A percentile compares a stretch with the other conserved stretches of the same genome.
phyloP scores from a whole-genome alignment of 2,329 filamentous ascomycete genomes.

The Stemphylium vesicarium region DNA sequence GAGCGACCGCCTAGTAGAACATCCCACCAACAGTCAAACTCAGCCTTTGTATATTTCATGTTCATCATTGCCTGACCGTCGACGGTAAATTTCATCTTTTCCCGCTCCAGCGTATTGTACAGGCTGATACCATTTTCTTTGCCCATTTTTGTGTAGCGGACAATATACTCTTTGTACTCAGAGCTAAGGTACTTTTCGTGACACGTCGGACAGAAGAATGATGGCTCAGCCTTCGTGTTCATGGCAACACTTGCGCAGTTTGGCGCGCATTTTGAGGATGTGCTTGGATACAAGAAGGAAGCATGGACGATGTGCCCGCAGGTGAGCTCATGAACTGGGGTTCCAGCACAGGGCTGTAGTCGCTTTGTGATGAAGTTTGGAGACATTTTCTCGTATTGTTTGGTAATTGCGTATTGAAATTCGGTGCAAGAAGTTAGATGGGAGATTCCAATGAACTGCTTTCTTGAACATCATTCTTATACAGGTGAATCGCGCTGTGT shows the following conservation, averaged over 20 bases:
- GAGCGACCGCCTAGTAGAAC: background rate
- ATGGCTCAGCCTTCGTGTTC: background rate
- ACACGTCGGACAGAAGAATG: constrained; percentile 4
- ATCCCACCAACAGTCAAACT: background rate
- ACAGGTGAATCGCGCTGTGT: background rate
- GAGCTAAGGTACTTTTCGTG: background rate
- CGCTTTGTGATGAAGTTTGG: background rate
- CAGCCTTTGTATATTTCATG: background rate
- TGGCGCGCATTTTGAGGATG: constrained; percentile 4
- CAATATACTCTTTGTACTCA: background rate
- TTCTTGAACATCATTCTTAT: background rate
- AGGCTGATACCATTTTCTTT: background rate
- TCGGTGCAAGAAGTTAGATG: background rate
- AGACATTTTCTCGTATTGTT: background rate
- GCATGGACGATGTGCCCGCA: constrained; percentile 2
- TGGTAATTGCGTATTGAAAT: background rate
- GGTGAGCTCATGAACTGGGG: background rate
- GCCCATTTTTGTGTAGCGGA: background rate
- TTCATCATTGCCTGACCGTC: background rate
- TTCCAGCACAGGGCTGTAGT: background rate
- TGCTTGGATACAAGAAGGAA: background rate
- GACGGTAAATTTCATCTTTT: background rate
- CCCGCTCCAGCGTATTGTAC: background rate
- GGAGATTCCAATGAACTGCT: background rate
- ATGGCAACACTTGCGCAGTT: background rate